These are phyloP conservation scores for Dacryopinax spathularia DNA, from an alignment of 768 basidiomycete species.

Conservation along the genomic window DNA sequence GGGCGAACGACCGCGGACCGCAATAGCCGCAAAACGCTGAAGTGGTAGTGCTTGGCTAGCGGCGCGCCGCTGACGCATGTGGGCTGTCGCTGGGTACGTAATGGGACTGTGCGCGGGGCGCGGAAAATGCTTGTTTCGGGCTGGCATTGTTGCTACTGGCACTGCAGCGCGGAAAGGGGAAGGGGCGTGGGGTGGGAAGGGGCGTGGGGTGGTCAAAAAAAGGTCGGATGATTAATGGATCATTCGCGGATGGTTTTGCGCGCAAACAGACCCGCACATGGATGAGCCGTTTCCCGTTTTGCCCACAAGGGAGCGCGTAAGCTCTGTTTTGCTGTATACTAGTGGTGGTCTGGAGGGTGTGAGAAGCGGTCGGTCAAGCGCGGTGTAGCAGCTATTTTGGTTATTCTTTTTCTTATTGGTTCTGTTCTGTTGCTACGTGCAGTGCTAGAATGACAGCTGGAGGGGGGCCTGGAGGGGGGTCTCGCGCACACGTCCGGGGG, in stretches of 20 bases:
- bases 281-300: not conserved
- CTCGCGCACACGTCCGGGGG: not conserved
- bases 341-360: too few species aligned
- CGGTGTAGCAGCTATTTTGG: not conserved
- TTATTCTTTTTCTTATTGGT: not conserved
- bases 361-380: not conserved
- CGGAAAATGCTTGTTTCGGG: not conserved
- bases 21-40: too few species aligned
- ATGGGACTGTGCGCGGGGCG: not conserved
- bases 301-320: not conserved
- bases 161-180: too few species aligned
- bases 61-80: not conserved
- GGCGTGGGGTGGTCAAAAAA: not conserved
- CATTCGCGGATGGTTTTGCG: not conserved
- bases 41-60: not conserved
- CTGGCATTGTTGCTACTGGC: not conserved
- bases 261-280: not conserved
- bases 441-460: not conserved
- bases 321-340: constrained; percentile 1
- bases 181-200: too few species aligned
- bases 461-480: too few species aligned
- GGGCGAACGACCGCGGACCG: not conserved
- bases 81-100: not conserved
- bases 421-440: constrained; percentile 3
- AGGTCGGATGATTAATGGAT: constrained; percentile 3